phyloP scores from a whole-genome alignment of 371 early-diverging fungal species.

The Apophysomyces ossiformis region DNA sequence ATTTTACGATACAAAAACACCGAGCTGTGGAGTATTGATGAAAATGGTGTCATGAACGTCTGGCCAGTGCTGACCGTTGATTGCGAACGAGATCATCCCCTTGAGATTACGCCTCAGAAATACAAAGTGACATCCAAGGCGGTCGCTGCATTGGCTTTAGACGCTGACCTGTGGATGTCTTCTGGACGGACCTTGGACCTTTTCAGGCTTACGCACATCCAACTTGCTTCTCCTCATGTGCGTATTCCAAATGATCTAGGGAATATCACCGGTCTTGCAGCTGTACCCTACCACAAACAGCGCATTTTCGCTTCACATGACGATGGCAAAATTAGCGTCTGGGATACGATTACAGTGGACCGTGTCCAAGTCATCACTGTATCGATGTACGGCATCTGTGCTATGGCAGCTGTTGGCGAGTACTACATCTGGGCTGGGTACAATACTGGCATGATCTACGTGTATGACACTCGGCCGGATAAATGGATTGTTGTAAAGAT shows the following conservation, averaged over 20 bases:
- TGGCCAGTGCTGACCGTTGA: conserved; percentile 53
- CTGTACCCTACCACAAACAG: conserved; percentile 44
- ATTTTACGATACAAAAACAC: conserved; percentile 60
- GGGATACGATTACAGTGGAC: conserved; percentile 62
- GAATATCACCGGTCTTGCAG: conserved; percentile 63
- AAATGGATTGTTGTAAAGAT: conserved; percentile 72
- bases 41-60: conserved; percentile 68
- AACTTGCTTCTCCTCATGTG: conserved; percentile 18
- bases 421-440: conserved; percentile 80
- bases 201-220: neutral
- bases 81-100: conserved; percentile 26
- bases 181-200: conserved; percentile 21
- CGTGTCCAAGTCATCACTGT: conserved; percentile 55
- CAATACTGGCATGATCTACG: conserved; percentile 79
- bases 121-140: conserved; percentile 17
- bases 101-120: neutral
- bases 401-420: conserved; percentile 66
- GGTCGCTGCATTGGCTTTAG: conserved; percentile 49
- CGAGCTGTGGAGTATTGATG: conserved; percentile 79
- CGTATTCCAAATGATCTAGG: conserved; percentile 62
- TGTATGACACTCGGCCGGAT: conserved; percentile 67
- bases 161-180: conserved; percentile 60
- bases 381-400: conserved; percentile 71
- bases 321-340: conserved; percentile 79
- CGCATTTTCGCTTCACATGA: conserved; percentile 78